Evolutionary conservation across 805 yeast species (phyloP).

Genomic region (Vanderwaltozyma tropicalis): DNA sequence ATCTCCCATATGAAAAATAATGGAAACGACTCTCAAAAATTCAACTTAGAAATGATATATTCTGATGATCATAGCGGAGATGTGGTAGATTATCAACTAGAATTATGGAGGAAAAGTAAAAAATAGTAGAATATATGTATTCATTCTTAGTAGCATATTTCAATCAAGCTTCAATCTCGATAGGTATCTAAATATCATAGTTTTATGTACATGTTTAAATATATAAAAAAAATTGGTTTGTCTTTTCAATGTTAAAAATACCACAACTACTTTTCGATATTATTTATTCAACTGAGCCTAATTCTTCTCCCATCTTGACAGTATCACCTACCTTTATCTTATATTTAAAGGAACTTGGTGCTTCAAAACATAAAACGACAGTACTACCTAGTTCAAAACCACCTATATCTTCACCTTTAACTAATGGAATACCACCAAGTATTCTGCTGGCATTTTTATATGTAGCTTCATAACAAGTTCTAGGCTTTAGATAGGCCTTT

Average conservation of each 20-base stretch:
- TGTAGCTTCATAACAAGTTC: conserved; percentile 89
- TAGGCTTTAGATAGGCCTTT: conserved; percentile 41
- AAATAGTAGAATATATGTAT: too few relatives aligned
- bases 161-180: too few relatives aligned
- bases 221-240: too few relatives aligned
- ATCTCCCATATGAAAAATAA: background rate
- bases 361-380: conserved; percentile 94
- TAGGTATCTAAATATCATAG: too few relatives aligned
- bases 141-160: too few relatives aligned
- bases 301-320: conserved; percentile 74
- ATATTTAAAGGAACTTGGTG: conserved; percentile 73
- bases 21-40: conserved; percentile 4
- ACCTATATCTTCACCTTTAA: conserved; percentile 92
- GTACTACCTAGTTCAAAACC: conserved; percentile 95
- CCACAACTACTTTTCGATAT: too few relatives aligned
- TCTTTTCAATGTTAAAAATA: too few relatives aligned
- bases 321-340: conserved; percentile 58
- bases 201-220: too few relatives aligned
- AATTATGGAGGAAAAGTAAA: conserved; percentile 19
- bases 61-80: conserved; percentile 16
- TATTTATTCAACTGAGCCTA: conserved; percentile 36
- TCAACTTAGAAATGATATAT: conserved; percentile 17
- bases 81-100: conserved; percentile 17
- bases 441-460: conserved; percentile 67
- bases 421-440: conserved; percentile 78